Conservation (phyloP, 129 eudicot species). For the Tagetes patula region DNA sequence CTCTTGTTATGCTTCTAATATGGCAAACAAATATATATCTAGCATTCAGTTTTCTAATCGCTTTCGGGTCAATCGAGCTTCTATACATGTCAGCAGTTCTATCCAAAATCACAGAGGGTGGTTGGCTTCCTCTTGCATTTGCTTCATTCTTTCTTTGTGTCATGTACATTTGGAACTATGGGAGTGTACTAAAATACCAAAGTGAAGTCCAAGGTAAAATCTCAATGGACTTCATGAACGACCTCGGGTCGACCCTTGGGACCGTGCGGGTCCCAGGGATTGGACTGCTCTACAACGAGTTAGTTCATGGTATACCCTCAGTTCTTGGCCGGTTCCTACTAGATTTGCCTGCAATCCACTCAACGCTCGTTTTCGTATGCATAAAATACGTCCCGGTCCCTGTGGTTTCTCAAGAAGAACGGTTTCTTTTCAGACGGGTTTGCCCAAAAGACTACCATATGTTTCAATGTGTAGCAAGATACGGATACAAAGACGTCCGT, state of each 20-base stretch:
- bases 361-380: conserved; percentile 77
- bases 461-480: conserved; percentile 86
- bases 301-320: conserved; percentile 93
- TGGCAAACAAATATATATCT: conserved; percentile 84
- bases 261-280: conserved; percentile 87
- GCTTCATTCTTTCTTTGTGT: conserved; percentile 75
- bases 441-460: conserved; percentile 94
- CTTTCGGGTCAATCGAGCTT: conserved; percentile 82
- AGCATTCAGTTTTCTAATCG: conserved; percentile 62
- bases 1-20: conserved; percentile 91
- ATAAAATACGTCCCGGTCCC: conserved; percentile 90
- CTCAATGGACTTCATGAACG: conserved; percentile 79
- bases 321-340: conserved; percentile 74
- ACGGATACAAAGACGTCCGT: conserved; percentile 85
- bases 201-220: conserved; percentile 79
- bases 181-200: conserved; percentile 83
- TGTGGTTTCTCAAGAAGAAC: conserved; percentile 84
- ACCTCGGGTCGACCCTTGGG: conserved; percentile 85
- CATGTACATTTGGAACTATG: conserved; percentile 96
- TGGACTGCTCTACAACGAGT: conserved; percentile 79
- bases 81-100: conserved; percentile 78
- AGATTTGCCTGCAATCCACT: conserved; percentile 89
- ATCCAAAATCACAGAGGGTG: conserved; percentile 81
- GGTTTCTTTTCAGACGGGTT: conserved; percentile 78
- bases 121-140: conserved; percentile 92